Conservation (phyloP, 805 yeast genomes). For the Blastobotrys attinorum region DNA sequence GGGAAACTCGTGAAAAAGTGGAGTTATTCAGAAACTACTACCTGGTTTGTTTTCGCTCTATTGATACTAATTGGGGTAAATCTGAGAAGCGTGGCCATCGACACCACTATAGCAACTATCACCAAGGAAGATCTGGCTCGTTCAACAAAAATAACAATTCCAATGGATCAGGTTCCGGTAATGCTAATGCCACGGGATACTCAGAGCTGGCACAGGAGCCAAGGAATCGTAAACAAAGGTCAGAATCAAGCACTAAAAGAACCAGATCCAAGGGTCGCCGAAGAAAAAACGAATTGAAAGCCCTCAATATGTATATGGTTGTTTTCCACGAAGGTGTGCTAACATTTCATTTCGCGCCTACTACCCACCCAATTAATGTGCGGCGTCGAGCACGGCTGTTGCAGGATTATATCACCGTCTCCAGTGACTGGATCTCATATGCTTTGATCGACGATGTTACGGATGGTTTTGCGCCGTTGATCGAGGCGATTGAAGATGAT, state of each 20-base stretch:
- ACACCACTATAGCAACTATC: background rate
- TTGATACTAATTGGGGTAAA: constrained; percentile 46
- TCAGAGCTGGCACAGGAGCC: background rate
- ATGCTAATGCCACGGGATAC: too few species aligned
- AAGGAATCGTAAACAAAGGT: background rate
- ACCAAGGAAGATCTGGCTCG: background rate
- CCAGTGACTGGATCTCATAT: constrained; percentile 95
- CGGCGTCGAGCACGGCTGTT: constrained; percentile 85
- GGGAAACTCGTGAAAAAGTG: constrained; percentile 92
- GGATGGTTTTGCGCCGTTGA: constrained; percentile 96
- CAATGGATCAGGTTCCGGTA: too few species aligned
- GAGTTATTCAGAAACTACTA: constrained; percentile 88
- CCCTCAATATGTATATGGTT: constrained; percentile 85
- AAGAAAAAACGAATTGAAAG: constrained; percentile 41
- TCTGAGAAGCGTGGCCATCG: constrained; percentile 1
- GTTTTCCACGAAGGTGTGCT: constrained; percentile 87
- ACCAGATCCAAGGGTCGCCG: constrained; percentile 2
- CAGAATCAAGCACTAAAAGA: background rate
- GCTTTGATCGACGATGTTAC: constrained; percentile 95
- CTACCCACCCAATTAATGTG: constrained; percentile 94
- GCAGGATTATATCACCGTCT: constrained; percentile 79
- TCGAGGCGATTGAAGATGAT: constrained; percentile 87
- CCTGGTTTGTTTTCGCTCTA: constrained; percentile 80
- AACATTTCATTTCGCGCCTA: constrained; percentile 89
- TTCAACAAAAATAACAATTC: background rate